Conservation (phyloP, 2,329 filamentous ascomycete species). For the Sporothrix dimorphospora region DNA sequence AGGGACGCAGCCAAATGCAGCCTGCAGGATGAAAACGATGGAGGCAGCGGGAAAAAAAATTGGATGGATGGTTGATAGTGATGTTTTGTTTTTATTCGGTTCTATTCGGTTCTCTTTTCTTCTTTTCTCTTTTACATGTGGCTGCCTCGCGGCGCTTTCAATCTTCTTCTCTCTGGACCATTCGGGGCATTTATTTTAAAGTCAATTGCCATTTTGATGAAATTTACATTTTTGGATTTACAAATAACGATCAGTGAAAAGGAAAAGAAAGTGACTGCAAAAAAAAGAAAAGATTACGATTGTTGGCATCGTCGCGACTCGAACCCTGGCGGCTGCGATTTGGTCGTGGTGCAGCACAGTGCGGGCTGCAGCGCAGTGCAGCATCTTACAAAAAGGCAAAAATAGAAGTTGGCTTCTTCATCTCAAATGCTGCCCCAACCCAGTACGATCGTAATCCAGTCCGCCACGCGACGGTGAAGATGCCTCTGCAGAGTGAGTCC, state of each 20-base stretch:
- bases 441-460: constrained; percentile 67
- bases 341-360: background rate
- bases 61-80: background rate
- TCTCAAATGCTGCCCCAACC: constrained; percentile 61
- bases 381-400: constrained; percentile 30
- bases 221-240: background rate
- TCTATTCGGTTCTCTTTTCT: constrained; percentile 32
- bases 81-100: constrained; percentile 41
- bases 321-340: background rate
- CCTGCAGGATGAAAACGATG: background rate
- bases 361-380: background rate
- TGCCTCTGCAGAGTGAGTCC: constrained; percentile 72
- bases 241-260: background rate
- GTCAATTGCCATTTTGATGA: constrained; percentile 2
- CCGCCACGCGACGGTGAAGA: constrained; percentile 72
- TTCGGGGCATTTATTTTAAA: background rate
- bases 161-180: constrained; percentile 3
- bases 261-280: background rate
- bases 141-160: constrained; percentile 51
- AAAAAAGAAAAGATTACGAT: background rate
- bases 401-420: constrained; percentile 54
- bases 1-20: background rate
- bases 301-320: background rate
- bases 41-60: background rate
- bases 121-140: constrained; percentile 22